Evolutionary conservation across 2,329 filamentous ascomycete species (phyloP), one percentile per base, ranked within the genome.

Genomic region (Calonectria hawksworthii): DNA sequence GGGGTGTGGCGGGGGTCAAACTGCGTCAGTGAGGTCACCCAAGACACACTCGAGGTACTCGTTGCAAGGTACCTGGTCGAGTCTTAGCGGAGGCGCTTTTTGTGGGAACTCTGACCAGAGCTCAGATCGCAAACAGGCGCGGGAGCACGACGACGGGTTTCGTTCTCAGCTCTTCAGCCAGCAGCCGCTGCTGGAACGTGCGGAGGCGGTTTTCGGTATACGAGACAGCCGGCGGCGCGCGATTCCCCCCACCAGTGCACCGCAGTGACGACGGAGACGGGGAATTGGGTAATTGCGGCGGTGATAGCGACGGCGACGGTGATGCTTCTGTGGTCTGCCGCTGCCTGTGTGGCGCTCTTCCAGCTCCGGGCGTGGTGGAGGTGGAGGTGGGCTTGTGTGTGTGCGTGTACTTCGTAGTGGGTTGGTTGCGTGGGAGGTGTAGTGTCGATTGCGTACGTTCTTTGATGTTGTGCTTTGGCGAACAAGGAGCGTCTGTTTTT

Each of bases 1-100:
- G 64, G 50, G 50, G 73, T 50, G 76, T 72, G 63, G 69, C 64
- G 61, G 70, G 61, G 70, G 70, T 64, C 47, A 32, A 67, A 52
- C 68, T 38, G 76, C 72, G 74, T 75, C 77, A 80, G 78, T 79
- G 77, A 80, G 78, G 77, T 80, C 76, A 70, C 68, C 41, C 23
- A 66, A 74, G 74, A 73, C 74, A 69, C 75, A 76, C 77, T 72
- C 18, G 74, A 75, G 73, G 64, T 63, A 30, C 64, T 56, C n/a
- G 36, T 44, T 54, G 16, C 64, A 77, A 72, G 72, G 75, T 71
- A 76, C 70, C 71, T 63, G 56, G 56, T 61, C 72, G 73, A 77
- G 76, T 36, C 75, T 76, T 44, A 52, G 68, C 72, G 63, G 63
- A 68, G 71, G 44, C 56, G 32, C 32, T 70, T 47, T 61, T 61